Evolutionary conservation across 1,284 basidiomycete genomes (phyloP), one percentile per base, ranked within the genome.

Genomic region (Rhodotorula sp.): DNA sequence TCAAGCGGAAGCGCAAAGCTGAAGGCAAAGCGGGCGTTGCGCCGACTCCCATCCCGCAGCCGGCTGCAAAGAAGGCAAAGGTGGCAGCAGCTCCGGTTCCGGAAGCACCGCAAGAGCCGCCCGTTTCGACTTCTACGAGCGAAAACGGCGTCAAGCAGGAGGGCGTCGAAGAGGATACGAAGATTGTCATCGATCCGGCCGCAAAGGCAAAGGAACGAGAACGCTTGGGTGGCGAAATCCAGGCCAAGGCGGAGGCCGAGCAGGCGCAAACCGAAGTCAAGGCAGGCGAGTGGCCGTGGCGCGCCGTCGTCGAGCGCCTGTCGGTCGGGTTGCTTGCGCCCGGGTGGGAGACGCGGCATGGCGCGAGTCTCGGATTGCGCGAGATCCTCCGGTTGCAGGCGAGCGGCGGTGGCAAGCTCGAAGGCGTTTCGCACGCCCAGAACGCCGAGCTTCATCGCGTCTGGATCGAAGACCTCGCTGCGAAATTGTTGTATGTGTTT

Each of bases 321-420:
- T 88, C 91, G 76, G 87, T 93, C 3, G 91, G 93, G 75, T 82
- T 99, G 20, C 91, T 95, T 75, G 92, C 81, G 57, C 86, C 90
- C 0, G 86, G 88, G 12, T 99, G 96, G 96, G 94, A 99, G 80
- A 87, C 90, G 10, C 86, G 96, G 61, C 96, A 99, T 78, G 96
- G 96, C 58, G 91, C 95, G 10, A 91, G 94, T 0, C 87, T 98
- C 82, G 95, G 91, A 4, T 81, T 99, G 44, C 86, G 94, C 64
- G 95, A 98, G 78, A 82, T 99, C 42, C 82, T 99, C 67, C 94
- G 93, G 79, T 82, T 87, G 1, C 93, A 96, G 77, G 95, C 94
- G 18, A 84, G 86, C 74, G 88, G 85, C 59, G 90, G 91, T 46
- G 95, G 93, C 24, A 93, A 89, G 66, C 29, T 64, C 26, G 70